Evolutionary conservation across 768 basidiomycete species (phyloP), one percentile per base, ranked within the genome.

Genomic region (Collybiopsis confluens): DNA sequence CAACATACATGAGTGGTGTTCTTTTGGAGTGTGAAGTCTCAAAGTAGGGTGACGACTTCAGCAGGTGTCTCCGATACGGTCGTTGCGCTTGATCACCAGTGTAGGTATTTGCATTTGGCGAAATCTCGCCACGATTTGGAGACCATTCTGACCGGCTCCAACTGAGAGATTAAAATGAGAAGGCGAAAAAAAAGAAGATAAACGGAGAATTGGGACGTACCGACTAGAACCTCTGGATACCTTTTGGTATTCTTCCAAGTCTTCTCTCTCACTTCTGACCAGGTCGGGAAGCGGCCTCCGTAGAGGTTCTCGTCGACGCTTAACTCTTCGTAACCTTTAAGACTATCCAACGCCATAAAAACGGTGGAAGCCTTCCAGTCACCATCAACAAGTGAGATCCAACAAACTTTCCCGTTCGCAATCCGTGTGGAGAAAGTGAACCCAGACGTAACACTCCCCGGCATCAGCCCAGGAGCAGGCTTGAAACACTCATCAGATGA

Each of bases 41-140:
- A 80, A 59, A 0, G 70, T 68, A 2, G 71, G 70, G 59, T 79
- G 78, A 3, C 77, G 68, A 28, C 69, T 63, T 16, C 75, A 47
- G 76, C 76, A 78, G 16, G 61, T 65, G 54, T 76, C 75, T 2
- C 77, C 77, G 10, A 77, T 59, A 1, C 68, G 61, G 1, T 55
- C 49, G 35, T 62, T 60, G 10, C 53, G 60, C 51, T 78, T 76
- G 15, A 79, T 60, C 1, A 77, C 59, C 2, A 79, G 61, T 1
- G 70, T 53, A 1, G 61, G 64, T 7, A 77, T 70, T 11, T 69
- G 60, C 68, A 76, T 70, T 37, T 73, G 66, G 52, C 70, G 68
- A 54, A 78, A 68, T 2, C 75, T 69, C 4, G 77, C 75, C 0
- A 70, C 77, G 8, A 75, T 54, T 13, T 67, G 67, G n/a, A 79